Evolutionary conservation across 371 early-diverging fungal genomes (phyloP), one percentile per base, ranked within the genome.

Genomic region (Rhizomucor miehei): DNA sequence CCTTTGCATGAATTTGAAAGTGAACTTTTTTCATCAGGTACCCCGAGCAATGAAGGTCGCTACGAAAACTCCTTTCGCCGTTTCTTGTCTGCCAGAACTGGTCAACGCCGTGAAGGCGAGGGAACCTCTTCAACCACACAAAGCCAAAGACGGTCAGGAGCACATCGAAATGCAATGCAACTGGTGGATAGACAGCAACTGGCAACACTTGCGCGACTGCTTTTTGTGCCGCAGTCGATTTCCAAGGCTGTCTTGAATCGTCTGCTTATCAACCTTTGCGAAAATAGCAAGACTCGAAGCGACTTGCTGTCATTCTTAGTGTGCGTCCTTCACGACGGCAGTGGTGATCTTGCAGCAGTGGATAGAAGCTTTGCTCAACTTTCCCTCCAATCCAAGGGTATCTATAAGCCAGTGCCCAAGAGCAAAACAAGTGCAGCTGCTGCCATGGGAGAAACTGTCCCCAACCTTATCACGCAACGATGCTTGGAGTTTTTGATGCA

Each of bases 261-360:
- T 47, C 62, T 94, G 13, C 64, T 98, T 44, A 77, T 88, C 48
- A 93, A 93, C 65, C 81, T 98, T 6, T 90, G 93, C 62, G 95
- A 96, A 66, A 96, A 96, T 67, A 84, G 82, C 58, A 85, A 86
- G 56, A 90, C 95, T 1, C 81, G 97, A 10, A 63, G 82, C 9
- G 97, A 98, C 52, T 66, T 97, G 1, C 73, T 97, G 13, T 85
- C 89, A 1, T 77, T 95, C 39, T 70, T 98, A 51, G 79, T 98
- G 14, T 89, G 90, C 24, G 85, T 95, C 23, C 77, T 98, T 41
- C 88, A 89, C 52, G 92, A 93, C 54, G 91, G 91, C 8, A 86
- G 87, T 43, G 80, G 80, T 1, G 91, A 92, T 61, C 59, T 92
- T 50, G 84, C 83, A 14, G 83, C 86, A 16, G 87, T 91, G 0